Evolutionary conservation across 1,284 basidiomycete genomes (phyloP).

Genomic region (Bjerkandera adusta): DNA sequence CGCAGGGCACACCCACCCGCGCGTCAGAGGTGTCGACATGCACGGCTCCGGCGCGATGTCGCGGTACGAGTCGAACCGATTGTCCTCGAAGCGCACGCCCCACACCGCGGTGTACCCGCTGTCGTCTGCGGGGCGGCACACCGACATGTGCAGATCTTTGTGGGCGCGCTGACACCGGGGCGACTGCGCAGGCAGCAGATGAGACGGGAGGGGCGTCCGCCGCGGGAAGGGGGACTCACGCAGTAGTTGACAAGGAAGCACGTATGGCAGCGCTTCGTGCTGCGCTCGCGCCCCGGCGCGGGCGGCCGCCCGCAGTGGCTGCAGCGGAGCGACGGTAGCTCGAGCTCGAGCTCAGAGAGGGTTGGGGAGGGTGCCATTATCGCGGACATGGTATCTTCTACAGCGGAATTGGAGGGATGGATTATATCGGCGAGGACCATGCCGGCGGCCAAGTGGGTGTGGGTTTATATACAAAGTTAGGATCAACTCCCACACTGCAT

Average conservation of each 20-base stretch:
- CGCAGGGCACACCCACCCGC: constrained; percentile 11
- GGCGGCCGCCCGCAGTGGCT: constrained; percentile 6
- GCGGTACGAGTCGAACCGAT: not conserved
- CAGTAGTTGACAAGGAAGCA: constrained; percentile 9
- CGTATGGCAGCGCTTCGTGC: constrained; percentile 7
- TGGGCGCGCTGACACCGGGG: constrained; percentile 8
- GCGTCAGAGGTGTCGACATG: constrained; percentile 4
- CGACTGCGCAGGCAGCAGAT: not conserved
- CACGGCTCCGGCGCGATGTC: constrained; percentile 2
- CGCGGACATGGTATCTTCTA: not conserved
- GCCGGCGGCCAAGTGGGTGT: too few relatives aligned
- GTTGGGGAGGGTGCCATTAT: not conserved
- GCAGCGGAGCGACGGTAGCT: constrained; percentile 7
- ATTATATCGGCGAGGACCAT: too few relatives aligned
- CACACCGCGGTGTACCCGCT: constrained; percentile 1
- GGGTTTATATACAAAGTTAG: constrained; percentile 1
- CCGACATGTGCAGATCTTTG: constrained; percentile 3
- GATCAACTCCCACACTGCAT: too few relatives aligned
- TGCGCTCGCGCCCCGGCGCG: not conserved
- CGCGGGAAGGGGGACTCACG: constrained; percentile 4
- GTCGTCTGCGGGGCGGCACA: constrained; percentile 1
- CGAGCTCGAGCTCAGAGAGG: constrained; percentile 2
- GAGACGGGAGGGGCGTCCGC: not conserved
- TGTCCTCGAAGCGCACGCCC: constrained; percentile 9
- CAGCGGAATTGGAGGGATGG: not conserved